Evolutionary conservation across 2,329 filamentous ascomycete species (phyloP), one percentile per base, ranked within the genome.

Genomic region (Claviceps sp.): DNA sequence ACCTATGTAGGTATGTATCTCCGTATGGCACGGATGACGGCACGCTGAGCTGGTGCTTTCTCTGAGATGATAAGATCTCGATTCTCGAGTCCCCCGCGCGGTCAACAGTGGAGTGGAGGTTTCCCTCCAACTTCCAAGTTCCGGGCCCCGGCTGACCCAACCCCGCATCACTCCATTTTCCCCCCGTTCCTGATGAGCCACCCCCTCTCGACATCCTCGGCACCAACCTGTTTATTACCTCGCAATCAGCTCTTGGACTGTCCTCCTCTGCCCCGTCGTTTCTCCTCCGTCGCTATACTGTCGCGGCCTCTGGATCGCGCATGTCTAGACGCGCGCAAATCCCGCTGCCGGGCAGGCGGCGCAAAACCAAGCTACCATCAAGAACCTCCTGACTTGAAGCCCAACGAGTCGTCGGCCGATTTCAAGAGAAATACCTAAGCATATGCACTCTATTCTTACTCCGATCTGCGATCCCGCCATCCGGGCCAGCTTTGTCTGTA

Each of bases 381-480:
- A 97, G 76, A 89, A 81, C 65, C 79, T 98, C 60, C 76, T 97
- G 98, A 97, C 73, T 74, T 98, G 60, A 91, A 97, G 65, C 74
- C 82, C 56, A 98, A 98, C 75, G 97, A 98, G 75, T 82, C 86
- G 65, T 98, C 93, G 76, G 88, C 91, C 55, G 94, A 98, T 70
- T 98, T 93, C 81, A 98, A 98, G 77, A 84, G 85, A 68, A 98
- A 97, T 76, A 98, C 18, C 18, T 18, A 18, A 97, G 70, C 93
- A 89, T 94, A 70, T 60, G 84, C 72, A 38, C 30, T 30, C 26
- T 20, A 9, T 45, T 37, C 14, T 45, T 20, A 0, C 16, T 8
- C 13, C 7, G 18, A 13, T 48, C 18, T 20, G 11, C 5, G 34
- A 37, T 7, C 34, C 24, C 4, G 11, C 34, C 16, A 16, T 30